Conservation (phyloP, 2,329 filamentous ascomycete species). For the Capronia americana region DNA sequence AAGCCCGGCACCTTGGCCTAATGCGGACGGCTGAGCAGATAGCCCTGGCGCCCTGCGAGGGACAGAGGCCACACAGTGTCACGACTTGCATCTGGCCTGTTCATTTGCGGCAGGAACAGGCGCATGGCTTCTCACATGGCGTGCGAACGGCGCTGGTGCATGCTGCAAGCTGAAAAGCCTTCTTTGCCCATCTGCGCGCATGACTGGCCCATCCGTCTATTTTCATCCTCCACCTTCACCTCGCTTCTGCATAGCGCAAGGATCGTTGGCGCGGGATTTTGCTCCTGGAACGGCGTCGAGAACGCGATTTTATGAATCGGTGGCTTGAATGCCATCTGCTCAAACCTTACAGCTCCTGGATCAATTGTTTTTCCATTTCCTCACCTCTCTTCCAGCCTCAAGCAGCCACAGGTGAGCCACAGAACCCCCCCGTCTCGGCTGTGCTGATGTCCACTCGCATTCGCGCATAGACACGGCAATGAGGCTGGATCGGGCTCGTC, state of each 20-base stretch:
- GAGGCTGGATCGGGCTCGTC: constrained; percentile 17
- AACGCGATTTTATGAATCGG: constrained; percentile 13
- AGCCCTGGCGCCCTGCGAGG: constrained; percentile 2
- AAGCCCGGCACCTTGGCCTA: constrained; percentile 21
- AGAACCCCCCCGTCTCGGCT: constrained; percentile 5
- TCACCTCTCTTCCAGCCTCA: constrained; percentile 26
- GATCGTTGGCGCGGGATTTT: constrained; percentile 10
- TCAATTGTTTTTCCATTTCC: constrained; percentile 26
- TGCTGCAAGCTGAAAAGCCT: constrained; percentile 26
- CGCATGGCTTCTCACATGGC: constrained; percentile 16
- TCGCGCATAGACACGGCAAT: constrained; percentile 19
- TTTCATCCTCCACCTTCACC: constrained; percentile 29
- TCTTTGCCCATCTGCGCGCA: constrained; percentile 1
- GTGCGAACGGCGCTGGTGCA: constrained; percentile 15
- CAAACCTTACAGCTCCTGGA: constrained; percentile 22
- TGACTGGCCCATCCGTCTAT: constrained; percentile 23
- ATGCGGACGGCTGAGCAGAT: constrained; percentile 30
- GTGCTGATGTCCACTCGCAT: constrained; percentile 6
- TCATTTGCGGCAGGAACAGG: constrained; percentile 27
- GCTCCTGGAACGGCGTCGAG: background rate
- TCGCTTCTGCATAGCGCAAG: constrained; percentile 27
- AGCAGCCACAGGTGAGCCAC: constrained; percentile 20
- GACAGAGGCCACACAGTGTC: constrained; percentile 6
- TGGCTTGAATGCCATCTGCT: constrained; percentile 27
- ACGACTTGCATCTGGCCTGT: constrained; percentile 12